Conservation (phyloP, 2,329 filamentous ascomycete species). For the Botrytis sinoallii region DNA sequence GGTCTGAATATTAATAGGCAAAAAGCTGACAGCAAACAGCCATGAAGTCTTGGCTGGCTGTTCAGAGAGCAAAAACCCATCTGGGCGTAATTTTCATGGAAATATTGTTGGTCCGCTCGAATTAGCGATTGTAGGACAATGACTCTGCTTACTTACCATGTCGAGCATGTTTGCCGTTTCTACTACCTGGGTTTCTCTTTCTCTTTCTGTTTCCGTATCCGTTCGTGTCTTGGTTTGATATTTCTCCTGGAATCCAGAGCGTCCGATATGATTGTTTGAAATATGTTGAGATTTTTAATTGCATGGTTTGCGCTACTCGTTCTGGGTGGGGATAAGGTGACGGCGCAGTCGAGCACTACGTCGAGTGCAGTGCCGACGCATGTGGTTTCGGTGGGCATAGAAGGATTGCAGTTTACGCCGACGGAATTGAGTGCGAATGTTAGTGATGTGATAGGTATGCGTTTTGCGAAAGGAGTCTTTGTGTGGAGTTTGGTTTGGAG, state of each 20-base stretch:
- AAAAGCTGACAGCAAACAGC: conserved; percentile 2
- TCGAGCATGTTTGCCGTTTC: not conserved
- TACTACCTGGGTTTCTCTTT: not conserved
- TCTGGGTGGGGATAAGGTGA: not conserved
- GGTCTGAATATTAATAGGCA: not conserved
- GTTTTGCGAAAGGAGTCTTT: not conserved
- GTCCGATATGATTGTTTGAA: not conserved
- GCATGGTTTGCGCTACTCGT: conserved; percentile 3
- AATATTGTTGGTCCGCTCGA: not conserved
- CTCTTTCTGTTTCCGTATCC: not conserved
- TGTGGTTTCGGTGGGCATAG: conserved; percentile 21
- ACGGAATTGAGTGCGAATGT: conserved; percentile 26
- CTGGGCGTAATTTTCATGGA: not conserved
- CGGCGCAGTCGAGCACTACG: conserved; percentile 13
- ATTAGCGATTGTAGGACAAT: conserved; percentile 14
- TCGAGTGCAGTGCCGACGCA: conserved; percentile 10
- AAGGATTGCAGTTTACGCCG: conserved; percentile 26
- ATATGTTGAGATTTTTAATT: not conserved
- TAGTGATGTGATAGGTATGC: conserved; percentile 30
- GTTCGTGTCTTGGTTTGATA: not conserved
- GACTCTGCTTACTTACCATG: not conserved
- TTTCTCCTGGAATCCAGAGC: not conserved
- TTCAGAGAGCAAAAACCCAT: not conserved
- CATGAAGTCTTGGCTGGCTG: conserved; percentile 7
- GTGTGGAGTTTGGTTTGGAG: not conserved